Base-by-base conservation (phyloP, 768 basidiomycete species). In the Ramaria rubella region DNA sequence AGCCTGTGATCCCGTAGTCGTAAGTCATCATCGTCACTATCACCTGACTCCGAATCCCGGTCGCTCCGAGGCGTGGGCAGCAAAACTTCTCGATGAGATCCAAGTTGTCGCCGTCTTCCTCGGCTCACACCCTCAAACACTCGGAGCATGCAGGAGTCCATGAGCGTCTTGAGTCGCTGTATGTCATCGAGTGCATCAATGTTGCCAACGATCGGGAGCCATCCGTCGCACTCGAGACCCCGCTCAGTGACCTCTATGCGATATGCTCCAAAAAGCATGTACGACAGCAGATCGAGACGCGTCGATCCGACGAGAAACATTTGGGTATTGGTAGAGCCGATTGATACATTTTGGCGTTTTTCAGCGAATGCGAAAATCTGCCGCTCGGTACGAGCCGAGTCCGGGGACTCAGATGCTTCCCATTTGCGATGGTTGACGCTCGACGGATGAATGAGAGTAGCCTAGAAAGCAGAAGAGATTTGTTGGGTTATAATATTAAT, bases 261-360 rank as follows among this genome's bases (percentile, higher is more conserved):
- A 68, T 90, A 83, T 0, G 92, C 93, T 5, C 94, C 94, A 63
- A 97, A 95, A 11, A 97, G 76, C 68, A 95, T 77, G 67, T 94
- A 95, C 4, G 86, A 86, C 77, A 97, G 76, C 8, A 89, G 88
- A 66, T 95, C 92, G 24, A 97, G 73, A 44, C 85, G 83, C 0
- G 91, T 94, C 12, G 91, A 93, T 31, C 79, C 83, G 49, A 92
- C 79, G 21, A 95, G 75, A 68, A 78, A 86, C 49, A 81, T 91
- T 63, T 85, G 81, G 3, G 85, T 72, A 27, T 60, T 67, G 15
- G 68, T 61, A 24, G 76, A 70, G 9, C 73, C 73, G 12, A 66
- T 69, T 21, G 81, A 80, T 34, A 87, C 73, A 62, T 92, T 94
- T 63, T 85, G 82, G 19, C 87, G 79, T 71, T 95, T 95, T 65